Percentiles rank a stretch among this genome's conserved stretches.
These are phyloP conservation scores for Zymoseptoria brevis DNA, from an alignment of 2,329 filamentous ascomycete species.

Conservation along the genomic window DNA sequence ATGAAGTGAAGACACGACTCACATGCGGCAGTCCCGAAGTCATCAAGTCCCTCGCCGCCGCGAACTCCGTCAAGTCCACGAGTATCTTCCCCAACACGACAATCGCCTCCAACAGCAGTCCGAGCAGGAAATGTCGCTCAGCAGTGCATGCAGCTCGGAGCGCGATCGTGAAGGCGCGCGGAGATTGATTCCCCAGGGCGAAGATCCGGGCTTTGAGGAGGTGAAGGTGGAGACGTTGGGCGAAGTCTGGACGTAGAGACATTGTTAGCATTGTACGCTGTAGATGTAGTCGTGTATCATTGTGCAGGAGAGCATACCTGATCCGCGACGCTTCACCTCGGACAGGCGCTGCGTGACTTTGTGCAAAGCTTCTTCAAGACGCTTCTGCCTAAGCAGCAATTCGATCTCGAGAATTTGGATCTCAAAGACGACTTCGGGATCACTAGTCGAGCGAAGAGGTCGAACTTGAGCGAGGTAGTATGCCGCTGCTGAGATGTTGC, in stretches of 20 bases:
- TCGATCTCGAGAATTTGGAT: conserved; percentile 55
- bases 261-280: neutral
- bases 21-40: conserved; percentile 65
- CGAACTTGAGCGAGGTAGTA: conserved; percentile 52
- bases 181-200: conserved; percentile 57
- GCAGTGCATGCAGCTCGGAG: conserved; percentile 68
- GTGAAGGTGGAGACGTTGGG: conserved; percentile 62
- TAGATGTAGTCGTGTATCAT: too few relatives aligned
- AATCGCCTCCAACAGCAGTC: conserved; percentile 64
- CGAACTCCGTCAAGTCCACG: conserved; percentile 61
- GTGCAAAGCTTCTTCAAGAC: conserved; percentile 45
- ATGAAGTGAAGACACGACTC: conserved; percentile 6
- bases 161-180: conserved; percentile 68
- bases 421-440: conserved; percentile 53
- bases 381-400: conserved; percentile 43
- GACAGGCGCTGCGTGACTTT: conserved; percentile 47
- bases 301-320: conserved; percentile 5
- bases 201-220: conserved; percentile 66
- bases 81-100: conserved; percentile 61
- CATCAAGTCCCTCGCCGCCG: conserved; percentile 56
- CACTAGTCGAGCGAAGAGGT: conserved; percentile 33
- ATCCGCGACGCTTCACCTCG: conserved; percentile 34
- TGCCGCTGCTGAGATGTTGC: conserved; percentile 50
- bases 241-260: conserved; percentile 47
- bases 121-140: conserved; percentile 59